Evolutionary conservation across 805 yeast species (phyloP).

Genomic region (Candida ipomoeae): DNA sequence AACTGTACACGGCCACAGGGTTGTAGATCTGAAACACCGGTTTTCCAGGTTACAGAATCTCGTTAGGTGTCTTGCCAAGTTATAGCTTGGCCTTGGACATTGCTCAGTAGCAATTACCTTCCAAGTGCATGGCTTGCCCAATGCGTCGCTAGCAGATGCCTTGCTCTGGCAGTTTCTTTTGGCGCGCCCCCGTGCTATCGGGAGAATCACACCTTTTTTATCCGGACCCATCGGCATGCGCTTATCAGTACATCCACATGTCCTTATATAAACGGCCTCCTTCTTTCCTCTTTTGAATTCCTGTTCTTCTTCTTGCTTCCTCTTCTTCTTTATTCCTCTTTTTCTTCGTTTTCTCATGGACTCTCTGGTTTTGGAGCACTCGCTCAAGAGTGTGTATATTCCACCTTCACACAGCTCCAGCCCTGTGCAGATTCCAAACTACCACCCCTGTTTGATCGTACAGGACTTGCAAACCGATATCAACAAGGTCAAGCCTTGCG

Average conservation of each 20-base stretch:
- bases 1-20: no score
- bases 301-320: not conserved
- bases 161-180: not conserved
- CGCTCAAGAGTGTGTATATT: conserved; percentile 43
- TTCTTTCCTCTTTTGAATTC: not conserved
- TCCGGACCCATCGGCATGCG: conserved; percentile 1
- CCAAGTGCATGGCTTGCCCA: not conserved
- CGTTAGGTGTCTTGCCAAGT: no score
- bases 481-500: conserved; percentile 35
- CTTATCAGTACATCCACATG: not conserved
- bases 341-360: conserved; percentile 33
- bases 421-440: conserved; percentile 36
- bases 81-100: no score
- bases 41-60: no score
- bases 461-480: conserved; percentile 53
- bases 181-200: conserved; percentile 1
- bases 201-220: not conserved
- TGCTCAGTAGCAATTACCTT: no score
- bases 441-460: conserved; percentile 56
- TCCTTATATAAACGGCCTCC: not conserved
- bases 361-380: conserved; percentile 31
- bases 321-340: not conserved
- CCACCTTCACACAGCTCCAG: conserved; percentile 31
- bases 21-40: no score
- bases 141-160: conserved; percentile 1